phyloP scores from a whole-genome alignment of 2,329 filamentous ascomycete species.

The Xylariales sp. region DNA sequence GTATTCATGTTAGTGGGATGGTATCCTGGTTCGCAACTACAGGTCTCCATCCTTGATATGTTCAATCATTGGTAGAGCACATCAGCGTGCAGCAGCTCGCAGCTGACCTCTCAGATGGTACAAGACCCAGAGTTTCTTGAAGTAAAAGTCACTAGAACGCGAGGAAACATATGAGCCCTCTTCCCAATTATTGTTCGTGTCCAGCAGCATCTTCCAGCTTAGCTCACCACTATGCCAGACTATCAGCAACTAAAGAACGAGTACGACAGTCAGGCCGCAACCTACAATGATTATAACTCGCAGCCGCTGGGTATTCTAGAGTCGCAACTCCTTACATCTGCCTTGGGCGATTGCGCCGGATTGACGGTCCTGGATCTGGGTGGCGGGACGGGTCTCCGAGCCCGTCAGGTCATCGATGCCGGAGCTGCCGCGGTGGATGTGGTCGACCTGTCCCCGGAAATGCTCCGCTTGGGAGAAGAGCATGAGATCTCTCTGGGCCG shows the following conservation, averaged over 20 bases:
- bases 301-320: slow-evolving; percentile 17
- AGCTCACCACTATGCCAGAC: slow-evolving; percentile 1
- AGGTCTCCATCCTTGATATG: no score
- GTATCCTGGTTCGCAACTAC: no score
- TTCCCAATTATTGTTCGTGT: no score
- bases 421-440: slow-evolving; percentile 23
- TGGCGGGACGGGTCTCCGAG: slow-evolving; percentile 24
- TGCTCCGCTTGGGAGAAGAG: slow-evolving; percentile 12
- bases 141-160: no score
- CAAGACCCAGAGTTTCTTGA: no score
- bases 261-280: slow-evolving; percentile 10
- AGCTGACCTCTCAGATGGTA: no score
- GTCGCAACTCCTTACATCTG: slow-evolving; percentile 23
- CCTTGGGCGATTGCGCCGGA: slow-evolving; percentile 21
- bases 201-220: no score
- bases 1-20: no score
- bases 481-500: slow-evolving; percentile 7
- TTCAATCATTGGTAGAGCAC: no score
- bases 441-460: slow-evolving; percentile 17
- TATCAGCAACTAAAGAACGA: slow-evolving; percentile 4
- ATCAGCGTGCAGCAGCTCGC: no score
- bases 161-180: no score
- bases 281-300: slow-evolving; percentile 7
- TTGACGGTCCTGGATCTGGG: slow-evolving; percentile 25
- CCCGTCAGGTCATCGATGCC: slow-evolving; percentile 19